Base-by-base conservation (phyloP, 2,329 filamentous ascomycete genomes). In the Exophiala oligosperma region DNA sequence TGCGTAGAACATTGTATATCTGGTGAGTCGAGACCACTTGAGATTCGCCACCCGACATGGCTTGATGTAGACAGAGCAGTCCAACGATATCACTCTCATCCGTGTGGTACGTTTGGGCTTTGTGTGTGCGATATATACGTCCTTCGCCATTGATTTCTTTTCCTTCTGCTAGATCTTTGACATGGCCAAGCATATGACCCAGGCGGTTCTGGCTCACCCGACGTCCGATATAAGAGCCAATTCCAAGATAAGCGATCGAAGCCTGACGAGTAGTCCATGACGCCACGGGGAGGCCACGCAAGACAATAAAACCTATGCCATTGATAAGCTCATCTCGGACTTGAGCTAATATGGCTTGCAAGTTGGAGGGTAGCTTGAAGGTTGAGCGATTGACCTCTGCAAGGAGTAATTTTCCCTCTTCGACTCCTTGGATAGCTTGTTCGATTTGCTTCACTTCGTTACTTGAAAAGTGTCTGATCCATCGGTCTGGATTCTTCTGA, bases 91-190 rank as follows among this genome's bases (percentile, higher is more conserved):
- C 91, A 26, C 83, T 81, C 71, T 92, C 89, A 69, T 95, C 91
- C 51, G 89, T 83, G 73, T 95, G 91, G 81, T 92, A 94, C 78
- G 87, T 92, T 77, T 93, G 90, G 12, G 85, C 80, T 49, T 90
- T 91, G 62, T 91, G 90, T 1, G 91, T 96, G 64, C 91, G 84
- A 77, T 96, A 96, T 73, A 96, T 95, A 66, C 91, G 87, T 59
- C 95, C 90, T 67, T 86, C 88, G 76, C 95, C 89, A 67, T 91
- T 94, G 75, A 91, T 86, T 2, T 81, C 84, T 17, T 88, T 80
- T 71, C 94, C 90, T 66, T 92, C 91, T 43, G 90, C 90, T 2
- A 93, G 81, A 73, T 95, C 91, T 75, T 95, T 92, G 67, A 95
- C 91, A 72, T 95, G 91, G 4, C 91, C 91, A 1, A 95, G 82